Evolutionary conservation across 495 filamentous ascomycete species (phyloP).

Genomic region (Apodospora peruviana): DNA sequence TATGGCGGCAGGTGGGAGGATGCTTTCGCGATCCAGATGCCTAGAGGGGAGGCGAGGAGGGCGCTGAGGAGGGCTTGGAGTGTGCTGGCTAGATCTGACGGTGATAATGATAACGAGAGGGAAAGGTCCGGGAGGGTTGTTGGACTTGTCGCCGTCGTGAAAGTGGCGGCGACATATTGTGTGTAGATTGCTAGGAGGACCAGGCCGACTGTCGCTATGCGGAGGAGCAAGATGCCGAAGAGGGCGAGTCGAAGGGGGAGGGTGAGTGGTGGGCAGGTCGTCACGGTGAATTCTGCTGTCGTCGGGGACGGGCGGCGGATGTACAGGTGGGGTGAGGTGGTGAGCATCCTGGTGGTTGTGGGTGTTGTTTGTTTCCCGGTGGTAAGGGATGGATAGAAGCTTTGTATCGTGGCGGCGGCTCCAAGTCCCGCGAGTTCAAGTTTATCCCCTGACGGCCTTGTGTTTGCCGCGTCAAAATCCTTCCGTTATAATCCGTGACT

Average conservation of each 20-base stretch:
- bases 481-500: too few species aligned
- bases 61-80: slow-evolving; percentile 22
- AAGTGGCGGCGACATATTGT: not conserved
- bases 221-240: slow-evolving; percentile 44
- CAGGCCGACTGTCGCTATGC: slow-evolving; percentile 26
- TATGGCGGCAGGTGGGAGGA: slow-evolving; percentile 5
- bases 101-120: not conserved
- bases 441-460: too few species aligned
- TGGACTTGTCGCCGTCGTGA: not conserved
- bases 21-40: not conserved
- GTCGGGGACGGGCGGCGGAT: slow-evolving; percentile 74
- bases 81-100: not conserved
- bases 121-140: not conserved
- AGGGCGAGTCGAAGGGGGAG: slow-evolving; percentile 52
- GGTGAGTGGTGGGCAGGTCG: slow-evolving; percentile 58
- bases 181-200: slow-evolving; percentile 33
- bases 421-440: too few species aligned
- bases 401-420: too few species aligned
- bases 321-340: slow-evolving; percentile 50
- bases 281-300: slow-evolving; percentile 80
- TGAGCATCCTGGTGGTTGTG: slow-evolving; percentile 47
- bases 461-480: too few species aligned
- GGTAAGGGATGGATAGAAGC: too few species aligned
- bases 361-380: too few species aligned
- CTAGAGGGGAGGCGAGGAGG: slow-evolving; percentile 28